Base-by-base conservation (phyloP, 352 stramenopile species). In the Globisporangium emineosum region DNA sequence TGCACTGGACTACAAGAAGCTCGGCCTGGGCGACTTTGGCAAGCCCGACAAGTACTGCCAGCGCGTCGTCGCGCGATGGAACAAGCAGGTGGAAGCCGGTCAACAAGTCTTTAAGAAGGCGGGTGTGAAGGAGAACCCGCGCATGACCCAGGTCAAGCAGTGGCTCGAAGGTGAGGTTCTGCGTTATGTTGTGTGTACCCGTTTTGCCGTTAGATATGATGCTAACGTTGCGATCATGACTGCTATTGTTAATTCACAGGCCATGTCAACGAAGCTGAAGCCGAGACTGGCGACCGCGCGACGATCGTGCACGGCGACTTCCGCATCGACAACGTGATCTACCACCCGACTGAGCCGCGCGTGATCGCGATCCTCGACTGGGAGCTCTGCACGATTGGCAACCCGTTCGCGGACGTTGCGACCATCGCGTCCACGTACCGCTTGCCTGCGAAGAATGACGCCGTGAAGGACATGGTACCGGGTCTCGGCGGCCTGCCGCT, bases 241-340 rank as follows among this genome's bases (percentile, higher is more conserved):
- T 5, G 4, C 6, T 45, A 45, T 4, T 9, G 37, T 4, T 21
- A 45, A 45, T 2, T 7, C 29, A 5, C 17, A 45, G 37, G 55
- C 6, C 66, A 86, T 27, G 81, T 79, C 17, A 76, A 84, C 19
- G 66, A 67, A 5, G 80, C 80, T 3, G 79, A 89, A 27, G 66
- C 72, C 47, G 81, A 86, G 29, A 88, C 70, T 2, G 62, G 71
- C 10, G 59, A 65, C 54, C 66, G 64, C 47, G 58, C 71, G 2
- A 70, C 73, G 45, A 82, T 96, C 51, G 85, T 96, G 7, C 89
- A 96, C 65, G 89, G 89, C 58, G 89, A 96, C 69, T 96, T 93
- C 74, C 85, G 83, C 45, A 81, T 96, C 27, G 89, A 96, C 68
- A 96, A 96, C 66, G 64, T 90, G 61, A 91, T 93, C 63, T 92